A percentile compares a stretch with the other conserved stretches of the same genome.
phyloP scores from a whole-genome alignment of 2,329 filamentous ascomycete species.

The Diaporthe australafricana region DNA sequence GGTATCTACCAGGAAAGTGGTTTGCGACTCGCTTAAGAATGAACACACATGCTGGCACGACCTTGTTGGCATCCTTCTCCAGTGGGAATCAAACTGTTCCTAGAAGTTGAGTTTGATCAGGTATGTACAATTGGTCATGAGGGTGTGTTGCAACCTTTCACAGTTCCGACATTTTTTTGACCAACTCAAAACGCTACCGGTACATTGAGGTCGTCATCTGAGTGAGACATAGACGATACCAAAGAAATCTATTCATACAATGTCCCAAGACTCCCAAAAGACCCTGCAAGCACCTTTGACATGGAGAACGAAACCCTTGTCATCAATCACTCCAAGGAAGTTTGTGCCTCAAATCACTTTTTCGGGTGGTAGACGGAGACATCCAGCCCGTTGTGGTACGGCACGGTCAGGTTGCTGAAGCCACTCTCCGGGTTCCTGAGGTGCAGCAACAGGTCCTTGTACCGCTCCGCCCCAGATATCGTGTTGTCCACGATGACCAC shows the following conservation, averaged over 20 bases:
- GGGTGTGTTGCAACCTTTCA: too few species aligned
- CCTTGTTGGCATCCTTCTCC: too few species aligned
- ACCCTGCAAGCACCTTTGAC: not conserved
- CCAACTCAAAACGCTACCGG: not conserved
- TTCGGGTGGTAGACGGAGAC: slow-evolving; percentile 40
- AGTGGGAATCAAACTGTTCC: too few species aligned
- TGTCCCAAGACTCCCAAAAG: too few species aligned
- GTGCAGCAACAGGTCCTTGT: slow-evolving; percentile 54
- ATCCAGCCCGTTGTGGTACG: slow-evolving; percentile 41
- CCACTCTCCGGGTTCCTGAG: slow-evolving; percentile 52
- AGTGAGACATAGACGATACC: not conserved
- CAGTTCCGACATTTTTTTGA: not conserved
- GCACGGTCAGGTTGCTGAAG: slow-evolving; percentile 48
- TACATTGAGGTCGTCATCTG: not conserved
- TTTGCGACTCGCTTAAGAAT: too few species aligned
- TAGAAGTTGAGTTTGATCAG: too few species aligned
- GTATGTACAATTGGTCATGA: too few species aligned
- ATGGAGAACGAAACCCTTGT: not conserved
- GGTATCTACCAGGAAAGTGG: too few species aligned
- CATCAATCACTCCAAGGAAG: not conserved
- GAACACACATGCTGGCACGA: too few species aligned
- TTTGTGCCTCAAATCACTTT: not conserved
- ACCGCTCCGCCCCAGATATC: slow-evolving; percentile 44
- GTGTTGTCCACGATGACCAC: slow-evolving; percentile 56
- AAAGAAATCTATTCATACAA: not conserved